Percentiles rank a stretch among this genome's conserved stretches.
phyloP scores from a whole-genome alignment of 495 filamentous ascomycete genomes.

The Aspergillus cristatus region DNA sequence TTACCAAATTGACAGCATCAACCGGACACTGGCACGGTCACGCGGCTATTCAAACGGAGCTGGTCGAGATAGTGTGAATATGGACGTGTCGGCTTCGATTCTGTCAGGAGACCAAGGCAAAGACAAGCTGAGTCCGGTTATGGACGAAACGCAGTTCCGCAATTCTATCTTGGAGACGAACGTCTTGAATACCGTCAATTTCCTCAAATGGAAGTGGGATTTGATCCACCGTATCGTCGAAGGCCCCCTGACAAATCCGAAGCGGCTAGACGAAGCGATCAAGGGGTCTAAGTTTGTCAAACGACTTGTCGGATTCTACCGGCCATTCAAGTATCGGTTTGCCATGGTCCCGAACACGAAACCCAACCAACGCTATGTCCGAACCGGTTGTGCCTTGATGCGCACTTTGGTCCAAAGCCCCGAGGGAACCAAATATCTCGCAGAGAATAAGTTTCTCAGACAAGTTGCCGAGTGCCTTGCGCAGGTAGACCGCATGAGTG shows the following conservation, averaged over 20 bases:
- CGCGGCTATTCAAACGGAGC: constrained; percentile 30
- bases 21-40: constrained; percentile 83
- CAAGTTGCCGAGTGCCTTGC: constrained; percentile 94
- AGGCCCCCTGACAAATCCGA: constrained; percentile 84
- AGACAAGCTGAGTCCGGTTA: constrained; percentile 56
- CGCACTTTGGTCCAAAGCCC: constrained; percentile 72
- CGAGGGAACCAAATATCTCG: constrained; percentile 77
- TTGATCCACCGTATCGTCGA: constrained; percentile 84
- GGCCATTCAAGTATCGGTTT: constrained; percentile 94
- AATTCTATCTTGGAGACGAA: constrained; percentile 78
- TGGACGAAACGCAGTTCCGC: constrained; percentile 85
- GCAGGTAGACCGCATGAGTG: constrained; percentile 86
- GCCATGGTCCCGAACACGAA: constrained; percentile 78
- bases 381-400: constrained; percentile 78
- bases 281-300: constrained; percentile 94
- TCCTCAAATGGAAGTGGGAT: constrained; percentile 94
- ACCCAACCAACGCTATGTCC: constrained; percentile 87
- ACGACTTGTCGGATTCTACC: constrained; percentile 84
- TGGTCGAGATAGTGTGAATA: constrained; percentile 36
- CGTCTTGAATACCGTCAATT: constrained; percentile 77
- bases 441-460: constrained; percentile 83
- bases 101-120: constrained; percentile 56
- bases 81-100: constrained; percentile 32
- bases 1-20: constrained; percentile 96
- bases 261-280: constrained; percentile 87